Evolutionary conservation across 2,329 filamentous ascomycete genomes (phyloP).

Genomic region (Biscogniauxia mediterranea): DNA sequence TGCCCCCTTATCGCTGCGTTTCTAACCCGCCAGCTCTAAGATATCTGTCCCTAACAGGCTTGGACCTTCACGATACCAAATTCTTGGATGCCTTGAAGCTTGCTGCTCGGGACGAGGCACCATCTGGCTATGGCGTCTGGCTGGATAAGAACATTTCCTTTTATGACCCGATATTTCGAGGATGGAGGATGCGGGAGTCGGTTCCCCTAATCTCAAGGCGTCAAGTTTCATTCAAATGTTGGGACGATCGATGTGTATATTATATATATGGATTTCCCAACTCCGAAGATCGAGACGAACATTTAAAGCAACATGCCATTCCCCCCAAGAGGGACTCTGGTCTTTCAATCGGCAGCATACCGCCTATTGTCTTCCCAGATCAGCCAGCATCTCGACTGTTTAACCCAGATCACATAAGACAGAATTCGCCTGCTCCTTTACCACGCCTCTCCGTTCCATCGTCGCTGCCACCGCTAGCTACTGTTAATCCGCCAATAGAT

Average conservation of each 20-base stretch:
- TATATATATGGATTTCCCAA: constrained; percentile 58
- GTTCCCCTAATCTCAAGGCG: constrained; percentile 36
- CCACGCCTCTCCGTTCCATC: constrained; percentile 37
- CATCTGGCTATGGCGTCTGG: constrained; percentile 50
- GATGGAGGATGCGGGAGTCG: constrained; percentile 38
- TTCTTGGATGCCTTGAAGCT: constrained; percentile 40
- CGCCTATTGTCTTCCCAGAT: constrained; percentile 37
- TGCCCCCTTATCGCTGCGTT: constrained; percentile 15
- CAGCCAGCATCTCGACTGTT: constrained; percentile 31
- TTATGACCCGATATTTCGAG: constrained; percentile 47
- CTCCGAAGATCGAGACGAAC: constrained; percentile 50
- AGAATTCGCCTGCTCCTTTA: constrained; percentile 40
- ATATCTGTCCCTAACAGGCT: constrained; percentile 32
- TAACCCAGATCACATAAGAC: constrained; percentile 34
- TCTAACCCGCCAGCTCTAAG: constrained; percentile 6
- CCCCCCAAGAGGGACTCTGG: constrained; percentile 45
- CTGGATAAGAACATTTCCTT: constrained; percentile 50
- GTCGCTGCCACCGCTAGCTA: constrained; percentile 36
- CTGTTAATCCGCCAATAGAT: constrained; percentile 36
- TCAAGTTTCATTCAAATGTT: constrained; percentile 51
- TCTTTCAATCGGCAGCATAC: constrained; percentile 39
- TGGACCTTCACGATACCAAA: constrained; percentile 42
- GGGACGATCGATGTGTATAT: constrained; percentile 53
- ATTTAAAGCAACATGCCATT: constrained; percentile 46
- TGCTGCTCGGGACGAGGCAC: constrained; percentile 39